phyloP scores from a whole-genome alignment of 2,329 filamentous ascomycete genomes.

The Verticillium dahliae region DNA sequence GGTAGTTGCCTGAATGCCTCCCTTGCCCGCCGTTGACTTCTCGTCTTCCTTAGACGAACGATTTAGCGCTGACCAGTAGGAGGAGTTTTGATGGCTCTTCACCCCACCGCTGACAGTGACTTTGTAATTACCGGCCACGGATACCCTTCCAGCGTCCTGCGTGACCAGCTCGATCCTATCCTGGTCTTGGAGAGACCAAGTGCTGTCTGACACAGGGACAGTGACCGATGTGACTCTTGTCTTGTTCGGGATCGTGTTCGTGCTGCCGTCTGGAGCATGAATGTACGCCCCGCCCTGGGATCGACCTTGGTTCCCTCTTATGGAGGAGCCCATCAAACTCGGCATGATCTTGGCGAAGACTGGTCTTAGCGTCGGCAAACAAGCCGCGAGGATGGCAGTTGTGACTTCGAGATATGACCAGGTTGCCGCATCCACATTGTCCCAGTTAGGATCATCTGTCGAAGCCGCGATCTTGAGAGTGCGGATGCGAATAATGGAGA shows the following conservation, averaged over 20 bases:
- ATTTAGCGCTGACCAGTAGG: neutral
- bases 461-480: constrained; percentile 16
- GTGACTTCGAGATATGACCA: constrained; percentile 23
- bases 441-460: constrained; percentile 18
- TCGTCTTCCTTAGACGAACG: no score
- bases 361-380: constrained; percentile 21
- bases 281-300: constrained; percentile 3
- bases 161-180: constrained; percentile 4
- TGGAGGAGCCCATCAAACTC: constrained; percentile 10
- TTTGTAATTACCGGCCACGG: constrained; percentile 1
- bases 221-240: neutral
- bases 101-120: constrained; percentile 9
- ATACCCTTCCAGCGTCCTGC: neutral
- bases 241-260: neutral
- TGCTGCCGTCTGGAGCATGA: neutral
- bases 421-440: constrained; percentile 21
- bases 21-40: no score
- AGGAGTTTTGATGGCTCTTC: neutral
- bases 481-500: constrained; percentile 21
- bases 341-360: constrained; percentile 16
- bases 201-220: neutral
- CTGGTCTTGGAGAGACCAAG: neutral
- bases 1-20: no score
- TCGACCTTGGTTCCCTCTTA: neutral
- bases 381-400: constrained; percentile 20